phyloP scores from a whole-genome alignment of 2,329 filamentous ascomycete genomes.

The Aspergillus versicolor region DNA sequence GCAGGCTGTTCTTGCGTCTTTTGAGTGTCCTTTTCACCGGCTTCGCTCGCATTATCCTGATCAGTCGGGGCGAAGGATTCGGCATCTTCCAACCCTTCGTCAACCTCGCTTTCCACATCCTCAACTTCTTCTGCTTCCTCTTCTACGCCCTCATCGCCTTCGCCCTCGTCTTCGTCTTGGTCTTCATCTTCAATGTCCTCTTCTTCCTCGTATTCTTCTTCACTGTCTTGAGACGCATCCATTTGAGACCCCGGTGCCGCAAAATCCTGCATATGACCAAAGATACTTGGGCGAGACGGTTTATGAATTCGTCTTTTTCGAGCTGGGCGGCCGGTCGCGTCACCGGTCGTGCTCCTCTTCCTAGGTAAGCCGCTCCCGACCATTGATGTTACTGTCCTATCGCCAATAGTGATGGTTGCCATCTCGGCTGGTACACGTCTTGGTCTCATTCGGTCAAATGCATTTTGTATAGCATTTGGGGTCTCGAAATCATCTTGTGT shows the following conservation, averaged over 20 bases:
- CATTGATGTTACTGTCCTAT: slow-evolving; percentile 64
- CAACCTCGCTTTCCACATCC: slow-evolving; percentile 20
- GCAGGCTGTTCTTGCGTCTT: slow-evolving; percentile 20
- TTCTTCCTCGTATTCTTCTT: slow-evolving; percentile 24
- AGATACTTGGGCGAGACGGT: slow-evolving; percentile 37
- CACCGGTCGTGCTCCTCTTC: slow-evolving; percentile 32
- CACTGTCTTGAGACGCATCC: slow-evolving; percentile 13
- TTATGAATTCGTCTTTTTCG: slow-evolving; percentile 43
- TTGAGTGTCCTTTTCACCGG: slow-evolving; percentile 12
- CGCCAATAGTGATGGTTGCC: slow-evolving; percentile 73
- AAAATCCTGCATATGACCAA: slow-evolving; percentile 53
- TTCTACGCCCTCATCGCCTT: slow-evolving; percentile 16
- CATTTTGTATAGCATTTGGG: slow-evolving; percentile 55
- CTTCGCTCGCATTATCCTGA: slow-evolving; percentile 16
- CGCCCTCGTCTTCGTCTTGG: slow-evolving; percentile 24
- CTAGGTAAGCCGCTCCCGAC: slow-evolving; percentile 56
- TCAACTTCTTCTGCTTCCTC: slow-evolving; percentile 21
- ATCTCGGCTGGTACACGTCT: slow-evolving; percentile 63
- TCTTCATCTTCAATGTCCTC: slow-evolving; percentile 20
- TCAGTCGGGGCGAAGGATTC: slow-evolving; percentile 15
- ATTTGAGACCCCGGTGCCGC: slow-evolving; percentile 54
- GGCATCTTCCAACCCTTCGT: slow-evolving; percentile 16
- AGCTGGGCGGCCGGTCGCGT: slow-evolving; percentile 17
- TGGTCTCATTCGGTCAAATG: slow-evolving; percentile 64
- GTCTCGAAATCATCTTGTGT: slow-evolving; percentile 23